phyloP scores from a whole-genome alignment of 805 yeast genomes.

The Saturnispora ahearnii region DNA sequence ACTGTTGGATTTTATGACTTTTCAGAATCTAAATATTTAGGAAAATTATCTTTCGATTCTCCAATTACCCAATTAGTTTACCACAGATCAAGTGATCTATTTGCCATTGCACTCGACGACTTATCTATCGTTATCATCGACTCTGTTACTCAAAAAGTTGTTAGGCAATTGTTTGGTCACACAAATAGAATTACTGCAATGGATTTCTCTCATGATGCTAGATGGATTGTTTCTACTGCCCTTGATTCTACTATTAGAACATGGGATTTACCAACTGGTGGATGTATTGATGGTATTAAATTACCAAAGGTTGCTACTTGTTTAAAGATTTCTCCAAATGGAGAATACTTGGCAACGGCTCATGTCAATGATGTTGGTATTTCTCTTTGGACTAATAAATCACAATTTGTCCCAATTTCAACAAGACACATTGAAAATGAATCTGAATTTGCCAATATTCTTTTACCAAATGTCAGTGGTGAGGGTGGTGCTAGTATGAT shows the following conservation, averaged over 20 bases:
- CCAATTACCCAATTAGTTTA: conserved; percentile 73
- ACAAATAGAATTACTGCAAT: conserved; percentile 76
- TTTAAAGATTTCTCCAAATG: conserved; percentile 73
- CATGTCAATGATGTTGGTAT: conserved; percentile 89
- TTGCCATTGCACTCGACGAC: conserved; percentile 82
- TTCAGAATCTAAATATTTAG: conserved; percentile 55
- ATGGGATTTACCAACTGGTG: conserved; percentile 97
- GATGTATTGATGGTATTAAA: conserved; percentile 85
- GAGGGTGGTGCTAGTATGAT: conserved; percentile 63
- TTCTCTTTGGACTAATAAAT: conserved; percentile 82
- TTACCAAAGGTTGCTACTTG: conserved; percentile 74
- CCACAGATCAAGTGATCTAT: conserved; percentile 74
- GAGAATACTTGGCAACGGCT: conserved; percentile 85
- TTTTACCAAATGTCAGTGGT: conserved; percentile 71
- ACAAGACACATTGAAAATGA: conserved; percentile 70
- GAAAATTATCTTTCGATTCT: conserved; percentile 58
- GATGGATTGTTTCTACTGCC: conserved; percentile 83
- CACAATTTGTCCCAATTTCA: conserved; percentile 72
- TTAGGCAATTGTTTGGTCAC: conserved; percentile 86
- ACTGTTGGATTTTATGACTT: conserved; percentile 81
- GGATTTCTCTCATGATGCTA: conserved; percentile 90
- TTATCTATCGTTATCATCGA: conserved; percentile 78
- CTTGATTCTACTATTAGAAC: conserved; percentile 85
- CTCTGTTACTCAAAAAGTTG: conserved; percentile 67
- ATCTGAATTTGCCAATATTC: conserved; percentile 53